Evolutionary conservation across 345 rosid genomes (phyloP), one percentile per base, ranked within the genome.

Genomic region (Heritiera littoralis): DNA sequence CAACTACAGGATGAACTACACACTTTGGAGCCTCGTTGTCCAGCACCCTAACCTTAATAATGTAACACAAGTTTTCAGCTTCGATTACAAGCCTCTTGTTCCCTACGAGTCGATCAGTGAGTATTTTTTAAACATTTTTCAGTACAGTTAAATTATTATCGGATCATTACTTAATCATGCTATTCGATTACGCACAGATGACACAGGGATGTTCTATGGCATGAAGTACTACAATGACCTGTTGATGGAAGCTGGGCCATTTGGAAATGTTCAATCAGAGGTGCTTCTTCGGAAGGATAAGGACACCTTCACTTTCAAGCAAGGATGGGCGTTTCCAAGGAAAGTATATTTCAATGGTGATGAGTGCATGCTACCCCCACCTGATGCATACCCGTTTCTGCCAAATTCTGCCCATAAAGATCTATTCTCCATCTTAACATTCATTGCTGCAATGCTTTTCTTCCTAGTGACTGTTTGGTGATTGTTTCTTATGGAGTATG

Each of bases 251-350:
- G 96, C 97, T 1, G 99, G 99, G 5, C 91, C 93, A 2, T 81
- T 81, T 3, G 97, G 99, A 49, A 95, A 95, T 83, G 91, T 95
- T 49, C 98, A 93, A 71, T 93, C 97, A 9, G 99, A 94, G 83
- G 87, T 91, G 52, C 94, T 95, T 41, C 81, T 93, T n/a, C 91
- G 84, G 86, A 93, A 93, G 85, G 92, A 95, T 80, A 66, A 83
- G 84, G 86, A 88, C 84, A 91, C 92, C 18, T 93, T 95, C 80
- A 91, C 93, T 68, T 88, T 95, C 81, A 90, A 89, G 81, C 91
- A 93, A 51, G 99, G 99, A 59, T 93, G 99, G 97, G 97, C 97
- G 1, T 93, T 95, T 81, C 98, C 99, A 0, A 78, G 93, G 76
- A 91, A 89, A 84, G 97, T 93, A 6, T 95, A 95, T 84, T 92